Conservation (phyloP, 208 protist species). For the Wallacemonas collosoma region DNA sequence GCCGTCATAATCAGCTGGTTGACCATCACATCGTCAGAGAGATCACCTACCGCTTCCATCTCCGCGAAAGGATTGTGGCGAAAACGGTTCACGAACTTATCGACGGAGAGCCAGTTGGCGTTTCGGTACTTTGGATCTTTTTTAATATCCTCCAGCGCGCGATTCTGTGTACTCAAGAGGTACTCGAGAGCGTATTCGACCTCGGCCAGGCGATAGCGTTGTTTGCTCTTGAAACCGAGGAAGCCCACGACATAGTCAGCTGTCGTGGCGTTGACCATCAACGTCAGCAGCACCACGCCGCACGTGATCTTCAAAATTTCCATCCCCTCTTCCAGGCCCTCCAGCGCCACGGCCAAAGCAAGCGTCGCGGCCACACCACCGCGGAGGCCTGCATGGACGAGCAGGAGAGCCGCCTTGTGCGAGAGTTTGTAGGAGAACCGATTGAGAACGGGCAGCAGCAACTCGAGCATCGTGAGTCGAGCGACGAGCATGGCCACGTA, state of each 20-base stretch:
- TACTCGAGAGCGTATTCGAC: conserved; percentile 68
- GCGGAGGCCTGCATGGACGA: conserved; percentile 76
- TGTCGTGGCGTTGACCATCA: conserved; percentile 78
- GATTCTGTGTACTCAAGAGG: conserved; percentile 37
- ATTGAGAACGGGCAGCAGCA: conserved; percentile 74
- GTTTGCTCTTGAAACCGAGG: conserved; percentile 66
- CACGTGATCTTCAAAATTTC: conserved; percentile 69
- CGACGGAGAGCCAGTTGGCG: conserved; percentile 71
- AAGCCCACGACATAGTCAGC: conserved; percentile 43
- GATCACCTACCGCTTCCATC: conserved; percentile 33
- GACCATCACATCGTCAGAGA: conserved; percentile 47
- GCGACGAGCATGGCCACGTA: conserved; percentile 71
- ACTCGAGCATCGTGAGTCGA: conserved; percentile 66
- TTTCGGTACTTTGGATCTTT: conserved; percentile 68
- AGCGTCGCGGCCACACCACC: conserved; percentile 82
- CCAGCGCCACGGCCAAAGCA: conserved; percentile 66
- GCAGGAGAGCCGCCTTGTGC: conserved; percentile 50
- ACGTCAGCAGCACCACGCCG: conserved; percentile 75
- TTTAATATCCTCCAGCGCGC: conserved; percentile 54
- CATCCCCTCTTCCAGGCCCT: conserved; percentile 52
- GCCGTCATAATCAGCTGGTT: conserved; percentile 78
- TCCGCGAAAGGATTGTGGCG: conserved; percentile 50
- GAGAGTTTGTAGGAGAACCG: conserved; percentile 55
- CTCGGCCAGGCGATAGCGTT: conserved; percentile 51
- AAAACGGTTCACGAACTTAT: conserved; percentile 49